phyloP scores from a whole-genome alignment of 768 basidiomycete genomes.

The Lactarius vividus region DNA sequence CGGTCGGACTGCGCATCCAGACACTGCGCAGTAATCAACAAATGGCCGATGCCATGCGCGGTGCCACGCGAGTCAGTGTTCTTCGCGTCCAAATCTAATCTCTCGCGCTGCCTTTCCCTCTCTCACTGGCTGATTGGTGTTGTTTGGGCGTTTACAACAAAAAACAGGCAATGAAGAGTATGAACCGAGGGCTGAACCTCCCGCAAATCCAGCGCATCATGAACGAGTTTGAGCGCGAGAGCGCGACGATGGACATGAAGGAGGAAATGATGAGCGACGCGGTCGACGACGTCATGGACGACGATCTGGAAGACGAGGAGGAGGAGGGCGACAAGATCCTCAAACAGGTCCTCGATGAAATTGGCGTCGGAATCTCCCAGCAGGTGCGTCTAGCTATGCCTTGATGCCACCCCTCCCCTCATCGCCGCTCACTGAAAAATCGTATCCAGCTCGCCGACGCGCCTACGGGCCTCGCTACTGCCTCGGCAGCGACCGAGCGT shows the following conservation, averaged over 20 bases:
- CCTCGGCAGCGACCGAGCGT: constrained; percentile 60
- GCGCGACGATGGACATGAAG: constrained; percentile 99
- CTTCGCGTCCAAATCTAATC: neutral
- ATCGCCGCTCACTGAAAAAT: neutral
- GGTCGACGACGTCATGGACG: constrained; percentile 96
- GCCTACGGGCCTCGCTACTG: constrained; percentile 65
- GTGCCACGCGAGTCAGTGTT: constrained; percentile 81
- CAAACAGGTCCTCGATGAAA: constrained; percentile 95
- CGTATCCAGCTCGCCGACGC: constrained; percentile 71
- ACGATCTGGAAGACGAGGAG: constrained; percentile 90
- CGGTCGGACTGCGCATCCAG: constrained; percentile 92
- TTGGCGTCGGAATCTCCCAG: constrained; percentile 89
- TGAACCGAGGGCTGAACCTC: constrained; percentile 95
- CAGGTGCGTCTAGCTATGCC: constrained; percentile 46
- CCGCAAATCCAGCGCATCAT: constrained; percentile 95
- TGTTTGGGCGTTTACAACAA: neutral
- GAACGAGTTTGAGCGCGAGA: constrained; percentile 98
- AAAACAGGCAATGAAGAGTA: constrained; percentile 89
- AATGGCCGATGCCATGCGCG: constrained; percentile 99
- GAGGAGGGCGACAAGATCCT: constrained; percentile 94
- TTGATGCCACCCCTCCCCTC: neutral
- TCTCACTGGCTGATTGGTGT: neutral
- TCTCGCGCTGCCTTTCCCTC: neutral
- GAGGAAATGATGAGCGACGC: constrained; percentile 99
- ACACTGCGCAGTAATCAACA: constrained; percentile 95